Conservation (phyloP, 768 basidiomycete genomes). For the Serendipita vermifera region DNA sequence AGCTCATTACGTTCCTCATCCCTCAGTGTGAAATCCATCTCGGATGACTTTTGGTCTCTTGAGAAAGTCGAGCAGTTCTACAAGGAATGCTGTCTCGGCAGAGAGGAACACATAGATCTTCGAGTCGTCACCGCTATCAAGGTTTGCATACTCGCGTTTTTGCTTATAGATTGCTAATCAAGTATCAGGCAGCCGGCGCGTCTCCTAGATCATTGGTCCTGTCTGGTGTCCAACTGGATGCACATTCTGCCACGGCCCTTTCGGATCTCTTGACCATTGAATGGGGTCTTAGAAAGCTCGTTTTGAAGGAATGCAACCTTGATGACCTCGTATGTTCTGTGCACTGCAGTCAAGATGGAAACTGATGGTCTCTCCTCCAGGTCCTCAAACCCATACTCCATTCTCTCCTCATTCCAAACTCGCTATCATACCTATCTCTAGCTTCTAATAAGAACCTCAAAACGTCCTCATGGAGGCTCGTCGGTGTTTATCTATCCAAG, state of each 20-base stretch:
- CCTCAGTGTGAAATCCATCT: conserved; percentile 17
- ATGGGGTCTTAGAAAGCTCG: conserved; percentile 80
- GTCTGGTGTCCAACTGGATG: conserved; percentile 63
- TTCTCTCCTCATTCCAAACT: conserved; percentile 70
- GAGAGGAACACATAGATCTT: conserved; percentile 39
- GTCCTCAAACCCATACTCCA: conserved; percentile 82
- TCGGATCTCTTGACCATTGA: conserved; percentile 87
- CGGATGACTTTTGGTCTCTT: conserved; percentile 69
- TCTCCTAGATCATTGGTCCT: conserved; percentile 63
- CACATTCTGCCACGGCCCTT: conserved; percentile 59
- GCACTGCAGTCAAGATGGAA: conserved; percentile 3
- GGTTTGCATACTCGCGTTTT: not conserved
- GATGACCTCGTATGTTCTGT: conserved; percentile 54
- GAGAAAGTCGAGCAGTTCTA: conserved; percentile 80
- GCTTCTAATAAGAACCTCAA: conserved; percentile 79
- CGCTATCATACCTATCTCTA: conserved; percentile 69
- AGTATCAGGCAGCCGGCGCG: conserved; percentile 39
- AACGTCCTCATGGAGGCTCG: conserved; percentile 55
- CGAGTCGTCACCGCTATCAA: conserved; percentile 8
- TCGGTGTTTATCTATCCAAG: conserved; percentile 73
- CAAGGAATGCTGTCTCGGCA: conserved; percentile 66
- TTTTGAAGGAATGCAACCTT: conserved; percentile 75
- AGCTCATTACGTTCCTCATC: conserved; percentile 14
- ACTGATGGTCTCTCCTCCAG: conserved; percentile 25
- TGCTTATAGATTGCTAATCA: not conserved